phyloP scores from a whole-genome alignment of 2,329 filamentous ascomycete genomes.

The Penicillium palitans region DNA sequence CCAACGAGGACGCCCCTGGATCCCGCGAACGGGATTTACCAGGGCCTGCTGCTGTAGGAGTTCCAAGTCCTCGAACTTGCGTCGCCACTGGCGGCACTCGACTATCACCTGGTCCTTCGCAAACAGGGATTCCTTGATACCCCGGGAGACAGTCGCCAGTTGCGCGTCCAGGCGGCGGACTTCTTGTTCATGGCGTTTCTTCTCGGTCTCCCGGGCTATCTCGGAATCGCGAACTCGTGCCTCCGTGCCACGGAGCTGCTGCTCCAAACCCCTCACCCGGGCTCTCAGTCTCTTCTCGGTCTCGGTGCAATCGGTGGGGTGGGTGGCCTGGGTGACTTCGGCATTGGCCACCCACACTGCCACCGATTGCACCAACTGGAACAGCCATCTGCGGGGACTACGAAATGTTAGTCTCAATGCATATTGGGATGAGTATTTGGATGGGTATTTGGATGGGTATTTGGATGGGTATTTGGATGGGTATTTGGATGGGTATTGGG shows the following conservation, averaged over 20 bases:
- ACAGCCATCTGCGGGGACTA: background rate
- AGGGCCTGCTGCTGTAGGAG: background rate
- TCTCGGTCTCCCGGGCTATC: background rate
- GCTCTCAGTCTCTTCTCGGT: background rate
- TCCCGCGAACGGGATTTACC: background rate
- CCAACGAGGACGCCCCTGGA: background rate
- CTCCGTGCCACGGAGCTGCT: background rate
- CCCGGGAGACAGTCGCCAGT: background rate
- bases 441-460: background rate
- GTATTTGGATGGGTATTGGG: background rate
- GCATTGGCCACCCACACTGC: background rate
- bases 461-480: background rate
- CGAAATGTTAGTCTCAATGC: background rate
- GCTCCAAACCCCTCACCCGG: background rate
- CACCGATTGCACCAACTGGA: background rate
- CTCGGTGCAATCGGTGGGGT: background rate
- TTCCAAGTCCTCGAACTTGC: background rate
- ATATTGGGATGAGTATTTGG: background rate
- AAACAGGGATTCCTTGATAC: background rate
- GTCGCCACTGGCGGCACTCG: background rate
- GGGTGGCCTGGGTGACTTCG: background rate
- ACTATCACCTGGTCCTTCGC: background rate
- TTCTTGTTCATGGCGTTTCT: background rate
- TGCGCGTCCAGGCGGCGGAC: background rate
- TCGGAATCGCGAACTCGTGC: background rate